Percentiles rank a stretch among this genome's conserved stretches.
Conservation (phyloP, 208 protist species). For the Leishmania braziliensis region DNA sequence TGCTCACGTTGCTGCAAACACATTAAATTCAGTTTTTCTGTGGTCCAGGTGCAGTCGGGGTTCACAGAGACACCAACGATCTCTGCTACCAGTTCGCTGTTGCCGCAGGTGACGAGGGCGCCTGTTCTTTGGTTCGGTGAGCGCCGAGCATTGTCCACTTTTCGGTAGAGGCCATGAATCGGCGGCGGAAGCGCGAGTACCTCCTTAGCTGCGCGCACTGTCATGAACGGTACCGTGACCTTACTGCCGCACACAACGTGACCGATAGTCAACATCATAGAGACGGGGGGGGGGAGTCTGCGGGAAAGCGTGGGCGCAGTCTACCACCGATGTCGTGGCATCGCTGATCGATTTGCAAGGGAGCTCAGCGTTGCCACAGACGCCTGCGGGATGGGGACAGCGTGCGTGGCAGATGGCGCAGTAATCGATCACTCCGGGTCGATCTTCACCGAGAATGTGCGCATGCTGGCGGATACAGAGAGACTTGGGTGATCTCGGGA, state of each 20-base stretch:
- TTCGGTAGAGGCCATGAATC: constrained; percentile 22
- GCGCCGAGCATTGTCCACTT: neutral
- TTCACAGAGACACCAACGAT: neutral
- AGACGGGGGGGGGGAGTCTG: neutral
- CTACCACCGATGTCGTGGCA: neutral
- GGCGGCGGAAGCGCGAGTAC: constrained; percentile 21
- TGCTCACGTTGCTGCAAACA: constrained; percentile 11
- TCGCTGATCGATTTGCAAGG: neutral
- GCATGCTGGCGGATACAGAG: neutral
- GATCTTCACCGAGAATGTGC: neutral
- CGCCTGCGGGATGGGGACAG: neutral
- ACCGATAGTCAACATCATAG: constrained; percentile 2
- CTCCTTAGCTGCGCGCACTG: constrained; percentile 9
- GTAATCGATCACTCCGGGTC: neutral
- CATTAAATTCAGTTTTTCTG: constrained; percentile 2
- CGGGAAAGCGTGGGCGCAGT: neutral
- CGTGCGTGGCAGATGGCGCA: neutral
- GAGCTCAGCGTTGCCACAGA: neutral
- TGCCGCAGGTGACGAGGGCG: neutral
- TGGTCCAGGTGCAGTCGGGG: neutral
- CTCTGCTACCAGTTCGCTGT: neutral
- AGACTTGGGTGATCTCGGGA: neutral
- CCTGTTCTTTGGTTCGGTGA: neutral
- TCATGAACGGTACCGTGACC: constrained; percentile 16
- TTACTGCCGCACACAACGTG: constrained; percentile 20